A percentile compares a stretch with the other conserved stretches of the same genome.
These are phyloP conservation scores for Pseudocercospora cruenta DNA, from an alignment of 2,329 filamentous ascomycete species.

Conservation along the genomic window DNA sequence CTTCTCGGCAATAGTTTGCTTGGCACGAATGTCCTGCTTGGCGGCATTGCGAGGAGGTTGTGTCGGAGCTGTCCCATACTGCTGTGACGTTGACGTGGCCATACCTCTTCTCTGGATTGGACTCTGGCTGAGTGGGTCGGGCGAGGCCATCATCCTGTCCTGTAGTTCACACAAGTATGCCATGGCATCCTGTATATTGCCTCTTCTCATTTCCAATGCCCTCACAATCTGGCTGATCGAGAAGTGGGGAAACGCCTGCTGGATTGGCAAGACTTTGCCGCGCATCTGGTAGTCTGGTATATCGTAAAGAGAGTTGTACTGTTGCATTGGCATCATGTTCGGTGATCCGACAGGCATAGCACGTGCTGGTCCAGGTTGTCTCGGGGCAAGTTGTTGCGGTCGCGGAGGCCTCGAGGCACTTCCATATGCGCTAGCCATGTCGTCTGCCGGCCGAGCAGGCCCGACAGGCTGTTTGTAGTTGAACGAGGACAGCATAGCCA, in stretches of 20 bases:
- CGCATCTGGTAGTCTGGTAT: conserved; percentile 56
- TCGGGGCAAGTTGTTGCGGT: conserved; percentile 18
- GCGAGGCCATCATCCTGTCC: conserved; percentile 34
- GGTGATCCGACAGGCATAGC: conserved; percentile 13
- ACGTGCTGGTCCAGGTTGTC: conserved; percentile 14
- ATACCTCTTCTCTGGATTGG: conserved; percentile 33
- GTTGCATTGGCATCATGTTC: conserved; percentile 12
- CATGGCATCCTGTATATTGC: conserved; percentile 60
- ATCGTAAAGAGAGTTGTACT: conserved; percentile 51
- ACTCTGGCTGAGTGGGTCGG: conserved; percentile 33
- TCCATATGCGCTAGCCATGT: conserved; percentile 50
- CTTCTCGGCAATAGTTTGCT: conserved; percentile 54
- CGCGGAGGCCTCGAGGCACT: conserved; percentile 31
- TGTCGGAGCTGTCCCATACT: conserved; percentile 18
- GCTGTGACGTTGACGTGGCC: conserved; percentile 27
- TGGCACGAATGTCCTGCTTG: conserved; percentile 58
- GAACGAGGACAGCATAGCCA: conserved; percentile 17
- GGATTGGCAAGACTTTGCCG: conserved; percentile 58
- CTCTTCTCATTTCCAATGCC: conserved; percentile 54
- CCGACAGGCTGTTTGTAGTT: conserved; percentile 6
- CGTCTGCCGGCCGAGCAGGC: conserved; percentile 33
- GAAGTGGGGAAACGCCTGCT: conserved; percentile 51
- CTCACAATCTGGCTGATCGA: conserved; percentile 54
- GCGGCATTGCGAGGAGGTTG: conserved; percentile 48
- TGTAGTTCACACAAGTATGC: conserved; percentile 49